phyloP scores from a whole-genome alignment of 192 early-diverging fungal genomes.

The Endogone sp. region DNA sequence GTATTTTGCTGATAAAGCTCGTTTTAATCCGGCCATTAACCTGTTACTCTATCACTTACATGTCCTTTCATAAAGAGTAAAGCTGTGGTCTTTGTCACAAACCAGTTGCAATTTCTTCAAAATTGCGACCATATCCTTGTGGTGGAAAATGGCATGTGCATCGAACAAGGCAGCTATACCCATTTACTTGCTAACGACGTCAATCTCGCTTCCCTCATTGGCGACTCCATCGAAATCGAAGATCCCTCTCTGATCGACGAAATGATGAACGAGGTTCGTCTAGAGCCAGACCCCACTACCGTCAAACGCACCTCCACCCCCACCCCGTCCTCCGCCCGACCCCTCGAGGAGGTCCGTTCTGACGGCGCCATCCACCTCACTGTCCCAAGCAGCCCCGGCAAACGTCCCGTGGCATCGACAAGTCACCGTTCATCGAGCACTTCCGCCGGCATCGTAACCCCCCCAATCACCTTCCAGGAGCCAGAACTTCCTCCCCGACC shows the following conservation, averaged over 20 bases:
- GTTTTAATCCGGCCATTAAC: too few relatives aligned
- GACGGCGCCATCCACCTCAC: slow-evolving; percentile 9
- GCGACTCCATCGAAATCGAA: slow-evolving; percentile 58
- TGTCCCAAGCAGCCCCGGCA: slow-evolving; percentile 9
- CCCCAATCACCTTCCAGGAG: slow-evolving; percentile 5
- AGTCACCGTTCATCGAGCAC: slow-evolving; percentile 12
- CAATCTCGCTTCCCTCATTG: slow-evolving; percentile 60
- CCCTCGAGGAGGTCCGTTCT: not conserved
- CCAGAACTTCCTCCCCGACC: slow-evolving; percentile 26
- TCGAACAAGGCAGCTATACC: slow-evolving; percentile 50
- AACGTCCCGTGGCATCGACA: too few relatives aligned
- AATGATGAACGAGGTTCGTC: slow-evolving; percentile 31
- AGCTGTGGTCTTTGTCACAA: slow-evolving; percentile 63
- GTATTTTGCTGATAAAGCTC: not conserved
- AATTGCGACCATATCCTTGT: slow-evolving; percentile 56
- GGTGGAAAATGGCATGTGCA: slow-evolving; percentile 51
- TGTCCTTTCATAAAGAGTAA: too few relatives aligned
- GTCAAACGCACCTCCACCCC: not conserved
- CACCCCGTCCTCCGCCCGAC: not conserved
- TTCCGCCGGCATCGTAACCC: not conserved
- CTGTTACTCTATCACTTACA: too few relatives aligned
- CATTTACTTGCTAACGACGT: slow-evolving; percentile 60
- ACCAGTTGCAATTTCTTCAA: slow-evolving; percentile 62
- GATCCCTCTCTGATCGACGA: slow-evolving; percentile 43
- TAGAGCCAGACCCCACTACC: slow-evolving; percentile 15